These are phyloP conservation scores for Nakazawaea ishiwadae DNA, from an alignment of 805 yeast genomes.

Conservation along the genomic window DNA sequence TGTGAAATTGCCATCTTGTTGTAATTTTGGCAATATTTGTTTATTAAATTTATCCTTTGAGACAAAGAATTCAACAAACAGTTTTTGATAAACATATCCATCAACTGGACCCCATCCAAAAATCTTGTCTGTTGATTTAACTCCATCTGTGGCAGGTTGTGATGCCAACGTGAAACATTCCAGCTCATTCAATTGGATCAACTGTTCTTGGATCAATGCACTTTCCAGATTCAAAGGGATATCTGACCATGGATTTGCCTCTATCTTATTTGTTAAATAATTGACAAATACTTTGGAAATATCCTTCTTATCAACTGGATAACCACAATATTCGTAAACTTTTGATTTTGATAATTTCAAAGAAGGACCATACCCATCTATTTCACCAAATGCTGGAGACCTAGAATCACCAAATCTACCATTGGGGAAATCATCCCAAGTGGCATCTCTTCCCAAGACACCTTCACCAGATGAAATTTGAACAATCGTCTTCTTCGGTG, in stretches of 20 bases:
- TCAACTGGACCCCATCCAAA: slow-evolving; percentile 97
- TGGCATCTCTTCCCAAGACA: slow-evolving; percentile 79
- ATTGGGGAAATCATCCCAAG: slow-evolving; percentile 97
- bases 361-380: slow-evolving; percentile 94
- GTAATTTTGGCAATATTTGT: slow-evolving; percentile 48
- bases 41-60: slow-evolving; percentile 65
- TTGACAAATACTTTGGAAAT: slow-evolving; percentile 62
- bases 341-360: slow-evolving; percentile 66
- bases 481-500: slow-evolving; percentile 52
- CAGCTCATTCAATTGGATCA: slow-evolving; percentile 67
- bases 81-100: slow-evolving; percentile 88
- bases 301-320: slow-evolving; percentile 57
- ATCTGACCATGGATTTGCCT: slow-evolving; percentile 90
- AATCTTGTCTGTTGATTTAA: slow-evolving; percentile 73
- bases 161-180: slow-evolving; percentile 88
- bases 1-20: slow-evolving; percentile 47
- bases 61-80: slow-evolving; percentile 89
- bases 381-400: slow-evolving; percentile 97
- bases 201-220: slow-evolving; percentile 85
- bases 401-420: slow-evolving; percentile 94
- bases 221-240: slow-evolving; percentile 84
- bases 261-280: slow-evolving; percentile 70
- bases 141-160: slow-evolving; percentile 89
- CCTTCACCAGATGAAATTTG: slow-evolving; percentile 86
- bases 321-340: slow-evolving; percentile 78